Percentiles rank a stretch among this genome's conserved stretches.
Evolutionary conservation across 306 rosid species (phyloP).

Genomic region (Pueraria montana): DNA sequence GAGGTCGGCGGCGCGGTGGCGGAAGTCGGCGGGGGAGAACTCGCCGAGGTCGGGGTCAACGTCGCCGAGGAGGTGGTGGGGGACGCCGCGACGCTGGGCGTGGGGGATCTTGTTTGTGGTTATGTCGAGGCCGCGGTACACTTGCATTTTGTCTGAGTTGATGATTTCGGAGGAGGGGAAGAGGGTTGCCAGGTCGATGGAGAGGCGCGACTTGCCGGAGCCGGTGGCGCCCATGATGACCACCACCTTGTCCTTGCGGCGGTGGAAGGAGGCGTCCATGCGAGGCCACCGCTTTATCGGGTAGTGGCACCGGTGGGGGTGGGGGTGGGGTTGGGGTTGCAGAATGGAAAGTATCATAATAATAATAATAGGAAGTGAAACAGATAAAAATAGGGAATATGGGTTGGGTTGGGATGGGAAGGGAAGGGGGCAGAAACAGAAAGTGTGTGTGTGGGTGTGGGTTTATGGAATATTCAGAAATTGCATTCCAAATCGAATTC

Average conservation of each 20-base stretch:
- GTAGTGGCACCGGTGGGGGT: neutral
- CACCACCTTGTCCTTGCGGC: slow-evolving; percentile 69
- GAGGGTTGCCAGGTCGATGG: slow-evolving; percentile 79
- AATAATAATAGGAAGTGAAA: neutral
- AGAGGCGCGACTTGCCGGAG: slow-evolving; percentile 83
- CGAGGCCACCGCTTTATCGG: slow-evolving; percentile 34
- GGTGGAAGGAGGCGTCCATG: slow-evolving; percentile 59
- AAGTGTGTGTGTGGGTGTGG: slow-evolving; percentile 48
- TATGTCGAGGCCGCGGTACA: slow-evolving; percentile 80
- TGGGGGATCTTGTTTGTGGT: slow-evolving; percentile 89
- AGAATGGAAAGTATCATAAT: slow-evolving; percentile 57
- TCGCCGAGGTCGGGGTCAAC: slow-evolving; percentile 60
- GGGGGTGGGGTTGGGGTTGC: slow-evolving; percentile 50
- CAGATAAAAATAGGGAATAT: neutral
- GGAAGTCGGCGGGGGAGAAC: slow-evolving; percentile 66
- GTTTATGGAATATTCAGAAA: slow-evolving; percentile 20
- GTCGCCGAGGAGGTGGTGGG: slow-evolving; percentile 87
- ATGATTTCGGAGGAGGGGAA: slow-evolving; percentile 72
- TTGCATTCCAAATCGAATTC: neutral
- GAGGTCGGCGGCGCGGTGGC: slow-evolving; percentile 51
- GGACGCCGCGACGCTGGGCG: slow-evolving; percentile 63
- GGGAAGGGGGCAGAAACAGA: neutral
- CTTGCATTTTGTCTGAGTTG: slow-evolving; percentile 93
- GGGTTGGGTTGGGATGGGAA: neutral
- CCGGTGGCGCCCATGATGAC: slow-evolving; percentile 93